Evolutionary conservation across 768 basidiomycete genomes (phyloP), one percentile per base, ranked within the genome.

Genomic region (Termitomyces sp.): DNA sequence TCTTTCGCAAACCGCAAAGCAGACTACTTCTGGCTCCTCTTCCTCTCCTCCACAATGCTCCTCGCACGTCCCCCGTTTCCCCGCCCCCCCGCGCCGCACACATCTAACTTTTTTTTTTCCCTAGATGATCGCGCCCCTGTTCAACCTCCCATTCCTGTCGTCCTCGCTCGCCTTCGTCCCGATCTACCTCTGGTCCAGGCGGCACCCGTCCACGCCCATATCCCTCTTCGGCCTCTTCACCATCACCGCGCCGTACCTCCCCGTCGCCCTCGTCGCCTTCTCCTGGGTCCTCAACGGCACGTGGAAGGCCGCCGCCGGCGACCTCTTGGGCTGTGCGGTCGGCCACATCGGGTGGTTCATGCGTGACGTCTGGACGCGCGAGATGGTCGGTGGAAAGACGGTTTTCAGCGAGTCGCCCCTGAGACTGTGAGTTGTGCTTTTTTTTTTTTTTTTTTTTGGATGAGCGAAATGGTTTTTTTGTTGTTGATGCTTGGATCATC

Each of bases 111-210:
- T 33, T 33, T 10, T 10, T 9, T 33, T 10, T 3, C 31, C 10
- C 31, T 67, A 95, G 86, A 78, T 75, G 21, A 77, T 96, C 5
- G 94, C 94, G 0, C 93, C 94, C 0, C 78, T 95, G 11, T 85
- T 97, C 66, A 94, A 92, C 61, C 82, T 95, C 15, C 94, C 94
- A 0, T 96, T 97, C 75, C 85, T 98, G 45, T 95, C 94, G 5
- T 91, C 93, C 0, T 86, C 94, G 0, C 81, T 96, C 31, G 94
- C 94, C 0, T 97, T 96, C 66, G 91, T 96, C 2, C 89, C 96
- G 3, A 97, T 98, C 41, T 99, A 99, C 70, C 78, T 98, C 58
- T 99, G 97, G 97, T 94, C 94, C 17, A 78, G 96, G 53, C 81
- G 94, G 21, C 96, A 99, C 68, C 94, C 96, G 3, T 85, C 88